phyloP scores from a whole-genome alignment of 2,329 filamentous ascomycete genomes.

The Golovinomyces cichoracearum region DNA sequence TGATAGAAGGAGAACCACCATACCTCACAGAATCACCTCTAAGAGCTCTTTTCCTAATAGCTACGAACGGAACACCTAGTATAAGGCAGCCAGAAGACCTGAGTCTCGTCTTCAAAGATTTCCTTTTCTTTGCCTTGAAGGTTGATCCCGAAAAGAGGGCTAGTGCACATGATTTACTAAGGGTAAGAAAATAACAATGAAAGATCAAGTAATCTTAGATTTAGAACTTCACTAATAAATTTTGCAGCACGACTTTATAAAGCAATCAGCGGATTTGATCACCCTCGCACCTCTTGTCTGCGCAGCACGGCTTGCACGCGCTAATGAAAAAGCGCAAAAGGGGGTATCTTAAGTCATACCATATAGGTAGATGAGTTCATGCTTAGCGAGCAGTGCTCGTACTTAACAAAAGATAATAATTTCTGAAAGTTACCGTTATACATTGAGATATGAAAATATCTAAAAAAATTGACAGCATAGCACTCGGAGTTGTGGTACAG shows the following conservation, averaged over 20 bases:
- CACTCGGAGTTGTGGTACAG: too few species aligned
- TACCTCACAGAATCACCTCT: slow-evolving; percentile 89
- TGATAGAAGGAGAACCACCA: slow-evolving; percentile 96
- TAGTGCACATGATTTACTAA: slow-evolving; percentile 74
- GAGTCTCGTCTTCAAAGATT: slow-evolving; percentile 64
- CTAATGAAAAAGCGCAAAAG: slow-evolving; percentile 61
- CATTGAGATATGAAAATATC: too few species aligned
- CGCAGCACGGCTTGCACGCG: slow-evolving; percentile 60
- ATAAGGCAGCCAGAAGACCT: slow-evolving; percentile 83
- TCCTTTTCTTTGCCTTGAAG: slow-evolving; percentile 75
- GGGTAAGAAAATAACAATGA: slow-evolving; percentile 31
- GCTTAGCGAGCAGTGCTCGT: too few species aligned
- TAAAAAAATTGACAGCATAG: too few species aligned
- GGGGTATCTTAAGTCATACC: neutral
- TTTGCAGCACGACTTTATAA: slow-evolving; percentile 54
- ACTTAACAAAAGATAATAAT: too few species aligned
- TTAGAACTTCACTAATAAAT: neutral
- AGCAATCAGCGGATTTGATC: slow-evolving; percentile 42
- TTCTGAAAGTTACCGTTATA: too few species aligned
- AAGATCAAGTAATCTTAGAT: too few species aligned
- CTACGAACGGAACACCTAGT: slow-evolving; percentile 78
- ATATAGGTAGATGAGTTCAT: too few species aligned
- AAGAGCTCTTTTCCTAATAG: slow-evolving; percentile 80
- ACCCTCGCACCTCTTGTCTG: slow-evolving; percentile 69
- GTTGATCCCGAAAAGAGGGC: slow-evolving; percentile 94